A percentile compares a stretch with the other conserved stretches of the same genome.
Conservation (phyloP, 306 rosid genomes). For the Castanospermum australe region DNA sequence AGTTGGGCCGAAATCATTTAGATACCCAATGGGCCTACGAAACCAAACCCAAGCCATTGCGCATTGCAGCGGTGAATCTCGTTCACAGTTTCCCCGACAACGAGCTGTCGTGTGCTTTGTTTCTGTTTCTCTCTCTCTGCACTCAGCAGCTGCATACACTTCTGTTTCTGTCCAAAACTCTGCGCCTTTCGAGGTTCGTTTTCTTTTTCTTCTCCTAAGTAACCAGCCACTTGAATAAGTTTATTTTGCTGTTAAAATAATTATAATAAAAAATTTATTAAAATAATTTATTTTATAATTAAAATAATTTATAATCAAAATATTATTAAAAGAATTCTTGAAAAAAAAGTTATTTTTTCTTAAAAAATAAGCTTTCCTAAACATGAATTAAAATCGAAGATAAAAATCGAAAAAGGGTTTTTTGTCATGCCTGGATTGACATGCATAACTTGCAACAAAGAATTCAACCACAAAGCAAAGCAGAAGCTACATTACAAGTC, state of each 20-base stretch:
- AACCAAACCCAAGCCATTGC: conserved; percentile 26
- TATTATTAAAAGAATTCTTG: too few relatives aligned
- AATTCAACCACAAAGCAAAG: conserved; percentile 55
- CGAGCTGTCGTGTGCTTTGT: conserved; percentile 13
- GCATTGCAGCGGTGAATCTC: conserved; percentile 1
- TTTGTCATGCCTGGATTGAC: conserved; percentile 62
- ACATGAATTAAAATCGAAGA: background rate
- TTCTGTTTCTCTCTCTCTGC: background rate
- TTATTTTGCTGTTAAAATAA: too few relatives aligned
- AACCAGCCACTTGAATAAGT: background rate
- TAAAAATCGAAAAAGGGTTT: background rate
- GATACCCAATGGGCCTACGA: too few relatives aligned
- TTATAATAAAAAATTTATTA: too few relatives aligned
- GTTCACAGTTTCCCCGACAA: conserved; percentile 33
- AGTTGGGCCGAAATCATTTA: too few relatives aligned
- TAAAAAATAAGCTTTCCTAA: too few relatives aligned
- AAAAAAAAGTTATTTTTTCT: too few relatives aligned
- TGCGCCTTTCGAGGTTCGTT: background rate
- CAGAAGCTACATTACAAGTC: conserved; percentile 92
- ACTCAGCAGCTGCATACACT: background rate
- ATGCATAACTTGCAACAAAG: conserved; percentile 95
- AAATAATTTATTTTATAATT: too few relatives aligned
- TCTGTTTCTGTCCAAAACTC: background rate
- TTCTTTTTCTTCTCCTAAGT: background rate
- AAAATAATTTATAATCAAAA: too few relatives aligned